Evolutionary conservation across 176 grass and related monocot genomes (phyloP).

Genomic region (Puya raimondii): DNA sequence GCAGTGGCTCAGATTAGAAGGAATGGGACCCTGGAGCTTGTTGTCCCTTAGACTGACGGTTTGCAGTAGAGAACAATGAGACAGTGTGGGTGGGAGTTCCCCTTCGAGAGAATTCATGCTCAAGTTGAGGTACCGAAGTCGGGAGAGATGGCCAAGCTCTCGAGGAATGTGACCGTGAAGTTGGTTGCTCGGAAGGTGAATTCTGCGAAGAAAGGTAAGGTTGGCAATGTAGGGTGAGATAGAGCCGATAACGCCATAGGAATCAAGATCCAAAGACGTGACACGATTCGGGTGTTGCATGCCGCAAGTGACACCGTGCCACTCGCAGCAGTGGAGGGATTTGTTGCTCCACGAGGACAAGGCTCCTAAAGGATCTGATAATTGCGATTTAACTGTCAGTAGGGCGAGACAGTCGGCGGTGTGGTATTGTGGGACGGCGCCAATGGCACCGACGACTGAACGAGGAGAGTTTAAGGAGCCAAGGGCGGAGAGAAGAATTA

Average conservation of each 20-base stretch:
- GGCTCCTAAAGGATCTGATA: slow-evolving; percentile 24
- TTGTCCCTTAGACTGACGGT: slow-evolving; percentile 23
- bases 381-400: slow-evolving; percentile 25
- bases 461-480: too few species aligned
- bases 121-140: slow-evolving; percentile 34
- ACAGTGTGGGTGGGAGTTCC: slow-evolving; percentile 21
- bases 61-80: slow-evolving; percentile 26
- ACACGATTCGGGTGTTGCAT: slow-evolving; percentile 13
- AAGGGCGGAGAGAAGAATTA: too few species aligned
- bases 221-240: slow-evolving; percentile 38
- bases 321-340: slow-evolving; percentile 36
- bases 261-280: slow-evolving; percentile 29
- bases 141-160: slow-evolving; percentile 24
- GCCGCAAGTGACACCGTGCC: slow-evolving; percentile 39
- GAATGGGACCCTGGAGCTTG: slow-evolving; percentile 32
- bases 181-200: slow-evolving; percentile 29
- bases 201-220: slow-evolving; percentile 29
- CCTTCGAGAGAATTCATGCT: slow-evolving; percentile 38
- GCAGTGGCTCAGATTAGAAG: slow-evolving; percentile 29
- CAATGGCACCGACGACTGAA: too few species aligned
- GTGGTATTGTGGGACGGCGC: too few species aligned
- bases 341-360: slow-evolving; percentile 35
- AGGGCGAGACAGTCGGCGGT: too few species aligned
- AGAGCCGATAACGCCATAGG: slow-evolving; percentile 14
- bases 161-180: slow-evolving; percentile 34